These are phyloP conservation scores for Eragrostis nindensis DNA, from an alignment of 176 grass and related monocot genomes.

Conservation along the genomic window DNA sequence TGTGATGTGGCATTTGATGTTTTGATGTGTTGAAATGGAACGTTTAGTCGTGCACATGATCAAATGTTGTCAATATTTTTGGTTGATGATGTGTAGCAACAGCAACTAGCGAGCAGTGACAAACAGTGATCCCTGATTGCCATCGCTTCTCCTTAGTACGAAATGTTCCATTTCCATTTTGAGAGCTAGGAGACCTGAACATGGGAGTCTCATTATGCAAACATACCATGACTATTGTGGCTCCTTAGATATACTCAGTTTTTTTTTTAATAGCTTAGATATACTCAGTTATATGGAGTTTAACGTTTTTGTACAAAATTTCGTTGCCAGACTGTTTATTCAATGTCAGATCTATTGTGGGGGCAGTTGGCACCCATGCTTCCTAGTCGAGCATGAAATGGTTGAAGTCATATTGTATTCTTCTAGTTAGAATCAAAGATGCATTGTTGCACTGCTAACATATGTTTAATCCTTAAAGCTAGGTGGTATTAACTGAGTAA, in stretches of 20 bases:
- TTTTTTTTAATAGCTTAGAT: too few species aligned
- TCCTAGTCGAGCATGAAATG: not conserved
- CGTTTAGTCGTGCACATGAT: not conserved
- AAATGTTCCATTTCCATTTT: not conserved
- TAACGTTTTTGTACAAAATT: slow-evolving; percentile 17
- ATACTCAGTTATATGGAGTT: slow-evolving; percentile 1
- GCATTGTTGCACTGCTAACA: not conserved
- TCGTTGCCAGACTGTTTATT: slow-evolving; percentile 12
- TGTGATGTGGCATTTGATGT: too few species aligned
- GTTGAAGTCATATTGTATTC: not conserved
- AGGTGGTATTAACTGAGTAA: slow-evolving; percentile 5
- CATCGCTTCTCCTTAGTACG: not conserved
- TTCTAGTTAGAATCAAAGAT: not conserved
- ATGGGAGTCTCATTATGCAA: not conserved
- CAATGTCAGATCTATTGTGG: not conserved
- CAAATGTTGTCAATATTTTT: not conserved
- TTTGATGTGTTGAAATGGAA: not conserved
- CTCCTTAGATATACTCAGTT: not conserved
- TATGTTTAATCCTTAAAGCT: slow-evolving; percentile 27
- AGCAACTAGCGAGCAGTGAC: not conserved
- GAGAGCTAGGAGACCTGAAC: not conserved
- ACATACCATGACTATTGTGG: not conserved
- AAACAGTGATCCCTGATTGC: not conserved
- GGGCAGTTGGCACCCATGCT: not conserved
- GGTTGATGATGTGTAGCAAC: slow-evolving; percentile 3